phyloP scores from a whole-genome alignment of 768 basidiomycete genomes.

The Rhizopogon roseolus region DNA sequence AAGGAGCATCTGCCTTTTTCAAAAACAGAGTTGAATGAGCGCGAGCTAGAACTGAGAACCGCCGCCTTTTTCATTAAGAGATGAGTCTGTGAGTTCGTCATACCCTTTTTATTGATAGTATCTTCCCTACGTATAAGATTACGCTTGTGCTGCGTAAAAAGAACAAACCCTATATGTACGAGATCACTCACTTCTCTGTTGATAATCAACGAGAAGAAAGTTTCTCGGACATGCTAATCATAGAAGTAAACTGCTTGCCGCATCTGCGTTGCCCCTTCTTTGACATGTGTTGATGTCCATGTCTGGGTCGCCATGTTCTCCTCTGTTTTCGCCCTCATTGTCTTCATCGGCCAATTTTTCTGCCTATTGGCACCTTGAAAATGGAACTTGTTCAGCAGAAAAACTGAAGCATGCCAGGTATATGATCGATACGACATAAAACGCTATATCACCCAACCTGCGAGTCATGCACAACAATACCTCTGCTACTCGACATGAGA shows the following conservation, averaged over 20 bases:
- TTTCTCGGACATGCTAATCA: neutral
- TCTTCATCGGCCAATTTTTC: slow-evolving; percentile 24
- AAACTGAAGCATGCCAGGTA: too few species aligned
- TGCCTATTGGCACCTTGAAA: too few species aligned
- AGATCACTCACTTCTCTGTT: slow-evolving; percentile 63
- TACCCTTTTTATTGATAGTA: slow-evolving; percentile 82
- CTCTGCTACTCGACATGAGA: too few species aligned
- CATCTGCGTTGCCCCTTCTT: slow-evolving; percentile 19
- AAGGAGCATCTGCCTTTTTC: slow-evolving; percentile 55
- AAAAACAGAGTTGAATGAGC: slow-evolving; percentile 65
- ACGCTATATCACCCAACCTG: too few species aligned
- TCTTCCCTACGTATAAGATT: slow-evolving; percentile 72
- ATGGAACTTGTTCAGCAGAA: too few species aligned
- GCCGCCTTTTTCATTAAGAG: slow-evolving; percentile 8
- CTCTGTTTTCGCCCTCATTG: slow-evolving; percentile 30
- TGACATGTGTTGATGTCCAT: slow-evolving; percentile 30
- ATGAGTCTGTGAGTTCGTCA: neutral
- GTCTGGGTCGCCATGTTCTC: slow-evolving; percentile 15
- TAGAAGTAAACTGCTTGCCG: slow-evolving; percentile 6
- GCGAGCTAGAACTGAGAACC: slow-evolving; percentile 46
- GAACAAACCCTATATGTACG: slow-evolving; percentile 72
- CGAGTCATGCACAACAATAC: too few species aligned
- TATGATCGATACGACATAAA: too few species aligned
- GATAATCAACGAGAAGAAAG: slow-evolving; percentile 27
- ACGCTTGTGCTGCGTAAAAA: slow-evolving; percentile 76